A percentile compares a stretch with the other conserved stretches of the same genome.
phyloP scores from a whole-genome alignment of 345 rosid species.

The Lepidium sativum region DNA sequence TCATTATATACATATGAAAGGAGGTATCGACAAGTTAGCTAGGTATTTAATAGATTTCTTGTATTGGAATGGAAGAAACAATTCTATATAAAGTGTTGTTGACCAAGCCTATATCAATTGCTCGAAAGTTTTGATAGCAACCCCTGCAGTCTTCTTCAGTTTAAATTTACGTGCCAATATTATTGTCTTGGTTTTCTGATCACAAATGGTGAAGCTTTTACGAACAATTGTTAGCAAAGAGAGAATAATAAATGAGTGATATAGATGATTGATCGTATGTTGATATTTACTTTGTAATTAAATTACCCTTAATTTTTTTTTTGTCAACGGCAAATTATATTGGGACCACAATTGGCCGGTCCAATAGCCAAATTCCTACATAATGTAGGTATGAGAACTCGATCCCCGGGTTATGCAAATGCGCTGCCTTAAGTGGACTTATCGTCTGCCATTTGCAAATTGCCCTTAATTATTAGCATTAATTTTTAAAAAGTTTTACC shows the following conservation, averaged over 20 bases:
- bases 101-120: constrained; percentile 12
- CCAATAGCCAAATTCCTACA: no score
- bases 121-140: constrained; percentile 20
- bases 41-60: constrained; percentile 1
- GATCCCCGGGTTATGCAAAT: no score
- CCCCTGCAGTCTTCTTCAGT: constrained; percentile 15
- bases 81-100: constrained; percentile 4
- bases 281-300: background rate
- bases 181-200: constrained; percentile 22
- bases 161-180: constrained; percentile 20
- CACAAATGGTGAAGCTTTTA: constrained; percentile 10
- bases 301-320: no score
- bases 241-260: constrained; percentile 8
- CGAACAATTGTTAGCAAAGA: constrained; percentile 3
- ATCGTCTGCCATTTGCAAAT: no score
- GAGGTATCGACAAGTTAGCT: constrained; percentile 9
- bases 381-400: no score
- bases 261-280: background rate
- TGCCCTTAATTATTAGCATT: no score
- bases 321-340: no score
- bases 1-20: background rate
- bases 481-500: no score
- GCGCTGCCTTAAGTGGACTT: no score
- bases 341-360: no score
- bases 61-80: constrained; percentile 6